Base-by-base conservation (phyloP, 805 yeast genomes). In the Teunomyces gatunensis region DNA sequence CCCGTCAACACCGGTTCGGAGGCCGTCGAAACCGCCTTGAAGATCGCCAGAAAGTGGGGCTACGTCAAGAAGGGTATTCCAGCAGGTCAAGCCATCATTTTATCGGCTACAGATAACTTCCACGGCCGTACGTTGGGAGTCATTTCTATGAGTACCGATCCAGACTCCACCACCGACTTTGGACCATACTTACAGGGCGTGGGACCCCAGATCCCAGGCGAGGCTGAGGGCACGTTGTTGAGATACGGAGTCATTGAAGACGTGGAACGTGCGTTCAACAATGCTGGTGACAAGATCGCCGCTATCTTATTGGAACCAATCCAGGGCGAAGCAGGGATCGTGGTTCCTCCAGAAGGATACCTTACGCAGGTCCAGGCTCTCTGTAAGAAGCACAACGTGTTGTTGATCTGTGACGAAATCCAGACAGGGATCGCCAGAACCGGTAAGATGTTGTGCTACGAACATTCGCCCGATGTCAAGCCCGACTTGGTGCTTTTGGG, bases 1-100 rank as follows among this genome's bases (percentile, higher is more conserved):
- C 98, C 98, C 55, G 92, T 91, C 97, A 92, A 92, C 75, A 92
- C 98, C 11, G 98, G 98, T 65, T 97, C 97, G 34, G 98, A 92
- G 73, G 98, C 98, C 7, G 98, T 92, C 36, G 98, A 92, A 74
- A 89, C 97, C 35, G 96, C 87, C 25, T 75, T 92, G 64, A 92
- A 92, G 69, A 75, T 92, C 50, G 97, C 97, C 44, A 85, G 98
- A 79, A 85, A 92, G 75, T 92, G 98, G 98, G 98, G 97, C 47
- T 92, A 91, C 75, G 78, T 78, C 59, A 83, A 81, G 67, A 92
- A 92, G 74, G 86, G 86, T 2, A 92, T 92, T 57, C 84, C 90
- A 28, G 78, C 82, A 25, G 81, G 80, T 60, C 88, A 92, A 68
- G 97, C 97, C 45, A 84, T 91, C 59, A 84, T 92, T 48, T 75